Evolutionary conservation across 2,329 filamentous ascomycete genomes (phyloP).

Genomic region (Seiridium cupressi): DNA sequence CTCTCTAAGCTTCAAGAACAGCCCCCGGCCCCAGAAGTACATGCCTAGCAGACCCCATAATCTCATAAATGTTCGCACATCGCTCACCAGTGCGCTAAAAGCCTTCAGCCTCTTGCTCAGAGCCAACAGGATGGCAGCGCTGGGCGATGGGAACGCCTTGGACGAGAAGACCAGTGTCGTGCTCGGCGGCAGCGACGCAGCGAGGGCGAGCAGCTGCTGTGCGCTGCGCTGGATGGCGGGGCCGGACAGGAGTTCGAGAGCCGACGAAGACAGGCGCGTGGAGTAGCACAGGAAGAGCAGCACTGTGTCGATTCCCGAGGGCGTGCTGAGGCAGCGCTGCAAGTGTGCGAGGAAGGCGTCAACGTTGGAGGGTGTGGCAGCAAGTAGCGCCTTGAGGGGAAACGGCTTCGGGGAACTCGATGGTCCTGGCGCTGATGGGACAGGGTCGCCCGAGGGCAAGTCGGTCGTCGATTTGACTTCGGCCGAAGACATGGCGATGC

Average conservation of each 20-base stretch:
- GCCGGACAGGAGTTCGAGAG: conserved; percentile 52
- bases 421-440: conserved; percentile 24
- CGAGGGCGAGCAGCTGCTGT: conserved; percentile 50
- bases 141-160: conserved; percentile 29
- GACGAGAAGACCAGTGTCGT: conserved; percentile 43
- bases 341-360: conserved; percentile 57
- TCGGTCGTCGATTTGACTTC: conserved; percentile 26
- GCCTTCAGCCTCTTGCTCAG: conserved; percentile 54
- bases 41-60: conserved; percentile 77
- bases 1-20: conserved; percentile 35
- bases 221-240: conserved; percentile 55
- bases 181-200: conserved; percentile 48
- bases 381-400: conserved; percentile 27
- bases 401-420: conserved; percentile 20
- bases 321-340: conserved; percentile 64
- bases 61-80: conserved; percentile 70
- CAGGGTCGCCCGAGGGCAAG: conserved; percentile 34
- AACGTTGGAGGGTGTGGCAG: conserved; percentile 35
- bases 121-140: conserved; percentile 43
- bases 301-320: conserved; percentile 66
- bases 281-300: conserved; percentile 70
- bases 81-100: conserved; percentile 65
- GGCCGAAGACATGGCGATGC: conserved; percentile 7
- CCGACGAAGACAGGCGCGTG: conserved; percentile 52
- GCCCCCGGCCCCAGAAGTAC: conserved; percentile 62